phyloP scores from a whole-genome alignment of 305 asterid genomes.

The Caryopteris hybrid region DNA sequence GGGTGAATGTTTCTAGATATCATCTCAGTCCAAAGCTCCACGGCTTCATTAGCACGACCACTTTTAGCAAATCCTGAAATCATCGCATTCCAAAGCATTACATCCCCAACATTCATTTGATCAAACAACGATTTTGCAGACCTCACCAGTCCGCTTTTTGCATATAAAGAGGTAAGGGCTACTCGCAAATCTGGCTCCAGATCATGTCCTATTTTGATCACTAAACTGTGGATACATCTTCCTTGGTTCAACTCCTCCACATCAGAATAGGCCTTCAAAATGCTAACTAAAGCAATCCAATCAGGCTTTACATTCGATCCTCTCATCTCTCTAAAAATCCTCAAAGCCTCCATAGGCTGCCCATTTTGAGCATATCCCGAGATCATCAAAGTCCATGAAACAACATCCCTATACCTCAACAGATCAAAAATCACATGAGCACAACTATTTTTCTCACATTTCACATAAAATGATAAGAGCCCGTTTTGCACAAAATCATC shows the following conservation, averaged over 20 bases:
- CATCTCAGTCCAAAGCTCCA: constrained; percentile 45
- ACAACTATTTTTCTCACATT: constrained; percentile 30
- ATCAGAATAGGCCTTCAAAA: constrained; percentile 50
- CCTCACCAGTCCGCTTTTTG: constrained; percentile 47
- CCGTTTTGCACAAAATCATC: constrained; percentile 54
- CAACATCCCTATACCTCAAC: constrained; percentile 36
- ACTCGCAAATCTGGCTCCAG: constrained; percentile 49
- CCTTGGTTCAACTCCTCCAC: constrained; percentile 54
- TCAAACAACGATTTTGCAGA: constrained; percentile 45
- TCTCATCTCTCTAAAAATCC: constrained; percentile 52
- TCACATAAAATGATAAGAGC: constrained; percentile 45
- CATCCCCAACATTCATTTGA: constrained; percentile 21
- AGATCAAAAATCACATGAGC: constrained; percentile 40
- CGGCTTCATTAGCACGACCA: constrained; percentile 47
- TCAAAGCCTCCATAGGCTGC: constrained; percentile 49
- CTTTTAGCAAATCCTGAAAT: constrained; percentile 65
- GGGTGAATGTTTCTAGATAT: constrained; percentile 31
- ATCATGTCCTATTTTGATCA: constrained; percentile 44
- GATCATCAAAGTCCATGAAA: constrained; percentile 64
- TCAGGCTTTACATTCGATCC: constrained; percentile 41
- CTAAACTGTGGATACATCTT: constrained; percentile 43
- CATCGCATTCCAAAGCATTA: constrained; percentile 61
- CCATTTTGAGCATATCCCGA: constrained; percentile 56
- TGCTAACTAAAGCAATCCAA: constrained; percentile 57
- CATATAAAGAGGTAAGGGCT: constrained; percentile 52